Base-by-base conservation (phyloP, 169 alveolate genomes). In the Theileria annulata region DNA sequence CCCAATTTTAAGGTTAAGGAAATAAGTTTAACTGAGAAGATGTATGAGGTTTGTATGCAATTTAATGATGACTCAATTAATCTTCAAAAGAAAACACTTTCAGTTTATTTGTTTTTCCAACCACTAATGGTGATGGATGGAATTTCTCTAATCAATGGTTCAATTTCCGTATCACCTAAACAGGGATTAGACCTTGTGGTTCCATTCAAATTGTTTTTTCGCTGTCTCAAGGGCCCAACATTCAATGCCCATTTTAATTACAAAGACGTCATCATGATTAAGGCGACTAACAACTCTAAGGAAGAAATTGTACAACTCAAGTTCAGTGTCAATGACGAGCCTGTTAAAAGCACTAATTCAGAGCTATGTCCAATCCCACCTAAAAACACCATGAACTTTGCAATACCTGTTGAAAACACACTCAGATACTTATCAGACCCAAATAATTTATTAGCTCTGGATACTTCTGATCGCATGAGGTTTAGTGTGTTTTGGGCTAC, bases 1-100 rank as follows among this genome's bases (percentile, higher is more conserved):
- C 69, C 69, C 2, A 60, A 60, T n/a, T 27, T 60, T n/a, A 60
- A 60, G 69, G 69, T 60, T 27, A 60, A n/a, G 69, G 69, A 60
- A 33, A 33, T 25, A 4, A 23, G n/a, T 19, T 33, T 60, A 33
- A 60, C 69, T 60, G 69, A 60, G 69, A 60, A 60, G 69, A 60
- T 60, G 37, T 60, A 23, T 9, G 69, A 60, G 37, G 69, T 60
- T 9, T 3, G 4, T 3, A 60, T 60, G 31, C 27, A 33, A 33
- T 60, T 60, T 33, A 19, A 60, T 4, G 69, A 27, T n/a, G 69
- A 60, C 37, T 23, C 48, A 4, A n/a, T 60, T n/a, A 60, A 27
- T 12, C 69, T 60, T n/a, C 37, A 60, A 23, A 60, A n/a, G 25
- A 9, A 60, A 15, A 33, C 47, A 3, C 31, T 60, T 27, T 60